Percentiles rank a stretch among this genome's conserved stretches.
Conservation (phyloP, 2,329 filamentous ascomycete genomes). For the Fusarium compactum region DNA sequence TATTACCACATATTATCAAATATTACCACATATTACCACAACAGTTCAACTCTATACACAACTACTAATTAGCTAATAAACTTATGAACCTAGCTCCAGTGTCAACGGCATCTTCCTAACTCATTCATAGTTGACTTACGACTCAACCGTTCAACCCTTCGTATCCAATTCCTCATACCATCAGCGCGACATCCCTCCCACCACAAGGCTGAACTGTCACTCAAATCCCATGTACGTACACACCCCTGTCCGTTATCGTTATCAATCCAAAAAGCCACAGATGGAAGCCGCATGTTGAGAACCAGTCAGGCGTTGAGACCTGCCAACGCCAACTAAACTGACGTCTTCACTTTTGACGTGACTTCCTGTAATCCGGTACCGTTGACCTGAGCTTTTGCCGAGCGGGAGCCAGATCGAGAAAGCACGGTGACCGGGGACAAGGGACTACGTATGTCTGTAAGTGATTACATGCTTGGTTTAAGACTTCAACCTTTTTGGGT, state of each 20-base stretch:
- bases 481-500: not conserved
- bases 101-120: not conserved
- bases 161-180: not conserved
- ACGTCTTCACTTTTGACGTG: slow-evolving; percentile 17
- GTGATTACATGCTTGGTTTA: not conserved
- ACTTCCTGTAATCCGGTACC: slow-evolving; percentile 28
- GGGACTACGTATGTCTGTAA: not conserved
- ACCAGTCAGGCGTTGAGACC: slow-evolving; percentile 40
- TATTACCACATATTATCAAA: too few relatives aligned
- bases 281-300: slow-evolving; percentile 42
- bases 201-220: slow-evolving; percentile 23
- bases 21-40: not conserved
- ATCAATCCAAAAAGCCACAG: slow-evolving; percentile 36
- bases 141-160: not conserved
- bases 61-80: not conserved
- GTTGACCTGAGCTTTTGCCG: slow-evolving; percentile 21
- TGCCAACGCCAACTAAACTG: slow-evolving; percentile 37
- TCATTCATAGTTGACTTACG: not conserved
- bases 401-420: slow-evolving; percentile 24
- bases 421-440: slow-evolving; percentile 1
- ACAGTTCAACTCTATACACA: not conserved
- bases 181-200: slow-evolving; percentile 11
- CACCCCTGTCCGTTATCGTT: slow-evolving; percentile 14
- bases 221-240: slow-evolving; percentile 1
- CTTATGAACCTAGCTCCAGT: not conserved